Evolutionary conservation across 2,329 filamentous ascomycete genomes (phyloP).

Genomic region (Phaeosphaeria sp.): DNA sequence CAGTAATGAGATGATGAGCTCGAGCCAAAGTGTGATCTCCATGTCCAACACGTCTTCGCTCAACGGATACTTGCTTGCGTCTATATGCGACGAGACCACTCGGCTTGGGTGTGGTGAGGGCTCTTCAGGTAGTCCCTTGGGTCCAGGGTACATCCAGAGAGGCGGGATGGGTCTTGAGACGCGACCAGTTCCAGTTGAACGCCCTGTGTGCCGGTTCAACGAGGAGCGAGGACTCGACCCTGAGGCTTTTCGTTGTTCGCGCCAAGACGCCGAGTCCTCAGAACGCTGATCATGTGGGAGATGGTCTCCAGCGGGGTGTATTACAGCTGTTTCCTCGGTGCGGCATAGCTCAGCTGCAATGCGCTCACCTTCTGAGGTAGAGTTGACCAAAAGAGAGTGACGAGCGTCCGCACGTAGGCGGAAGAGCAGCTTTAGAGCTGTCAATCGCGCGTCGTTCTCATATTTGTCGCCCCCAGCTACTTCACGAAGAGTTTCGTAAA

Average conservation of each 20-base stretch:
- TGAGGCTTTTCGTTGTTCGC: slow-evolving; percentile 39
- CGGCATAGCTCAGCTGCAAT: slow-evolving; percentile 76
- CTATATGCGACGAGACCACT: slow-evolving; percentile 58
- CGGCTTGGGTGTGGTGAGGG: slow-evolving; percentile 57
- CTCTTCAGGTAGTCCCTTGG: slow-evolving; percentile 61
- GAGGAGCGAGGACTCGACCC: slow-evolving; percentile 42
- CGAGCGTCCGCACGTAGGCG: slow-evolving; percentile 83
- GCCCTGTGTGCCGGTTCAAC: slow-evolving; percentile 37
- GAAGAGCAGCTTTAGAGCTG: slow-evolving; percentile 64
- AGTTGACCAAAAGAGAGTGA: slow-evolving; percentile 75
- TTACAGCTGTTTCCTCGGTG: slow-evolving; percentile 60
- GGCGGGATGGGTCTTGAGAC: slow-evolving; percentile 46
- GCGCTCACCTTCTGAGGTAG: slow-evolving; percentile 73
- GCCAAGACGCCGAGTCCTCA: slow-evolving; percentile 40
- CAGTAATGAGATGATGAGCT: slow-evolving; percentile 75
- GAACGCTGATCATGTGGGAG: slow-evolving; percentile 26
- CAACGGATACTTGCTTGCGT: slow-evolving; percentile 42
- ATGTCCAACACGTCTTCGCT: slow-evolving; percentile 56
- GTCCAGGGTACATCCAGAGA: slow-evolving; percentile 65
- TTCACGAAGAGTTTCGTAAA: slow-evolving; percentile 45
- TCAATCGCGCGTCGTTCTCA: slow-evolving; percentile 47
- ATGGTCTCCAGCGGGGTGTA: slow-evolving; percentile 53
- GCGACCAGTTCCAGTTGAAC: slow-evolving; percentile 34
- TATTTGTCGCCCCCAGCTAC: slow-evolving; percentile 41
- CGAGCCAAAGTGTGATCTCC: slow-evolving; percentile 69